phyloP scores from a whole-genome alignment of 1,284 basidiomycete genomes.

The Malassezia arunalokei region DNA sequence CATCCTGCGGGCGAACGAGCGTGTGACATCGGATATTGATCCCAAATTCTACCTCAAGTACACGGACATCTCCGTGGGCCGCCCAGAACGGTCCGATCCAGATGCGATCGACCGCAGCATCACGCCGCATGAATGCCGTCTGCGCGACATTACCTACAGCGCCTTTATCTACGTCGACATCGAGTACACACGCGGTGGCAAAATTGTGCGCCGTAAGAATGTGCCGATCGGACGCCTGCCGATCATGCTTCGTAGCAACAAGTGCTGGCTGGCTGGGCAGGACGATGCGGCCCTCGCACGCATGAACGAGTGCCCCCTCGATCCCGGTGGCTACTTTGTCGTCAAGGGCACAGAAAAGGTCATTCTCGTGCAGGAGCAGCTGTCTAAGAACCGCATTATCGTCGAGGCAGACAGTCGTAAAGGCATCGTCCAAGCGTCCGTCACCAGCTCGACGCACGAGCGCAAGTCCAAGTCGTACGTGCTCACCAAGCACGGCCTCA shows the following conservation, averaged over 20 bases:
- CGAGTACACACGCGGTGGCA: constrained; percentile 85
- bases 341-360: constrained; percentile 99
- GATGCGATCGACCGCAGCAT: constrained; percentile 67
- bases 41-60: constrained; percentile 96
- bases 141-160: constrained; percentile 89
- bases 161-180: constrained; percentile 90
- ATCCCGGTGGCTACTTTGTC: constrained; percentile 97
- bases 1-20: constrained; percentile 53
- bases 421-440: constrained; percentile 84
- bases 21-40: constrained; percentile 72
- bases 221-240: constrained; percentile 85
- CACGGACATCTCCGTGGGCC: constrained; percentile 68
- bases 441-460: constrained; percentile 87
- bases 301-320: constrained; percentile 93
- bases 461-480: constrained; percentile 99
- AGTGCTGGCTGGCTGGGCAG: constrained; percentile 64
- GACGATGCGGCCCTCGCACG: constrained; percentile 71
- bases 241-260: constrained; percentile 92
- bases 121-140: constrained; percentile 92
- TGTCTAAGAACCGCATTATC: constrained; percentile 98
- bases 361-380: constrained; percentile 94
- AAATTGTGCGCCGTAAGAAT: constrained; percentile 68
- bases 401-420: constrained; percentile 71
- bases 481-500: constrained; percentile 78
- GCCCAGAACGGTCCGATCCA: constrained; percentile 66